Evolutionary conservation across 805 yeast species (phyloP).

Genomic region (Diddensiella caesifluorescens): DNA sequence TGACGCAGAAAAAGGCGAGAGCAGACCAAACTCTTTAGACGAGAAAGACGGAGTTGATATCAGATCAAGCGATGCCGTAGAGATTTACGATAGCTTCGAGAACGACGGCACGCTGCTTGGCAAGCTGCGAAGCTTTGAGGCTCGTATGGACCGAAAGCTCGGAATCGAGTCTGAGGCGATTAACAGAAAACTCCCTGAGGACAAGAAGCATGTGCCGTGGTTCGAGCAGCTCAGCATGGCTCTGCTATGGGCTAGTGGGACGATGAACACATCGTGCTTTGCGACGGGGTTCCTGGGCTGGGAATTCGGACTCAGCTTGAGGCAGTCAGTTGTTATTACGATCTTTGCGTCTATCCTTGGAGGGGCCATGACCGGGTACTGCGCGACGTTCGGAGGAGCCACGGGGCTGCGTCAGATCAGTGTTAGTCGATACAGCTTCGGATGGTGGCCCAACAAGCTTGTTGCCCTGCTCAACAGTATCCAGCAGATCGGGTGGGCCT

Average conservation of each 20-base stretch:
- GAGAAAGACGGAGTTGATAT: neutral
- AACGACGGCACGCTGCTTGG: neutral
- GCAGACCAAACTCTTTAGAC: neutral
- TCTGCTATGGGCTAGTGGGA: constrained; percentile 10
- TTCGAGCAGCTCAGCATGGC: constrained; percentile 8
- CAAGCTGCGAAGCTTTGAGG: constrained; percentile 2
- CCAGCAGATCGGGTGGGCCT: constrained; percentile 6
- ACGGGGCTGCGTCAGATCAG: constrained; percentile 6
- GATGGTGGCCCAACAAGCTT: constrained; percentile 7
- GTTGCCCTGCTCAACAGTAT: constrained; percentile 5
- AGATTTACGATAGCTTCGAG: neutral
- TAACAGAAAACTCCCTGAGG: constrained; percentile 9
- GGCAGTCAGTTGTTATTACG: constrained; percentile 6
- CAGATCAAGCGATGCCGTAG: neutral
- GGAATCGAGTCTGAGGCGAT: constrained; percentile 10
- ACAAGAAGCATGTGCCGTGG: constrained; percentile 7
- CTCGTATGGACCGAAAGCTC: constrained; percentile 1
- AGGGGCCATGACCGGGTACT: constrained; percentile 6
- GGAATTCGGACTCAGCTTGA: constrained; percentile 8
- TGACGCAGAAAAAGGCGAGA: constrained; percentile 1
- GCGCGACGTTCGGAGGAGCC: constrained; percentile 6
- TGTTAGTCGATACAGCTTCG: constrained; percentile 5
- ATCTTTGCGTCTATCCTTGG: constrained; percentile 5
- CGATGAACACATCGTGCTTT: constrained; percentile 9
- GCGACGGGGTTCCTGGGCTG: constrained; percentile 9